phyloP scores from a whole-genome alignment of 768 basidiomycete species.

The Amanita polypyramis region DNA sequence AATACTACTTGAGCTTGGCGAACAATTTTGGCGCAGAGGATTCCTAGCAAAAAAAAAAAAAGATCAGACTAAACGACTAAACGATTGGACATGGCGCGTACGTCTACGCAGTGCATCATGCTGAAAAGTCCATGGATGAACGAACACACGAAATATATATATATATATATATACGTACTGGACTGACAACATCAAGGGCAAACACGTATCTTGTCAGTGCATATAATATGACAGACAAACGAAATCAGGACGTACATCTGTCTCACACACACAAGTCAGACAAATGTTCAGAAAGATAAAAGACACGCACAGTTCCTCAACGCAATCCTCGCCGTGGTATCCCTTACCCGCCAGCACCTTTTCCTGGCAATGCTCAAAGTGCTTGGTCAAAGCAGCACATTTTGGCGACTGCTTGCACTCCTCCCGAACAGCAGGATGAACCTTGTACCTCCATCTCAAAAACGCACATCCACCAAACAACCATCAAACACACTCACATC shows the following conservation, averaged over 20 bases:
- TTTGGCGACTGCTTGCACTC: slow-evolving; percentile 59
- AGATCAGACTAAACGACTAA: too few relatives aligned
- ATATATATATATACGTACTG: neutral
- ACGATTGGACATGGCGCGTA: too few relatives aligned
- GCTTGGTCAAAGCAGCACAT: slow-evolving; percentile 61
- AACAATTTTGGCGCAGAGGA: slow-evolving; percentile 74
- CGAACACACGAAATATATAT: neutral
- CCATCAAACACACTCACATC: slow-evolving; percentile 50
- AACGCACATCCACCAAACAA: neutral
- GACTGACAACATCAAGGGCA: neutral
- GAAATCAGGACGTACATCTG: slow-evolving; percentile 14
- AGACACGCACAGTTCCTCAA: slow-evolving; percentile 77
- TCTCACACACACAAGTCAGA: slow-evolving; percentile 1
- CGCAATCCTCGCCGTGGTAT: slow-evolving; percentile 86
- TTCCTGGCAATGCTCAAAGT: slow-evolving; percentile 87
- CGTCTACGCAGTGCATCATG: slow-evolving; percentile 92
- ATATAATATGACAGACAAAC: neutral
- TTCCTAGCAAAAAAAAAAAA: slow-evolving; percentile 19
- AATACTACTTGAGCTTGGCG: slow-evolving; percentile 50
- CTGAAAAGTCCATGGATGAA: slow-evolving; percentile 23
- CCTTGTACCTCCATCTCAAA: slow-evolving; percentile 24
- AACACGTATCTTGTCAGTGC: slow-evolving; percentile 1
- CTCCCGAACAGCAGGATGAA: slow-evolving; percentile 61
- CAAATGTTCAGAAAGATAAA: slow-evolving; percentile 10
- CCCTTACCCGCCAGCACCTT: slow-evolving; percentile 77